These are phyloP conservation scores for Artemisia tridentata DNA, from an alignment of 129 eudicot genomes.

Conservation along the genomic window DNA sequence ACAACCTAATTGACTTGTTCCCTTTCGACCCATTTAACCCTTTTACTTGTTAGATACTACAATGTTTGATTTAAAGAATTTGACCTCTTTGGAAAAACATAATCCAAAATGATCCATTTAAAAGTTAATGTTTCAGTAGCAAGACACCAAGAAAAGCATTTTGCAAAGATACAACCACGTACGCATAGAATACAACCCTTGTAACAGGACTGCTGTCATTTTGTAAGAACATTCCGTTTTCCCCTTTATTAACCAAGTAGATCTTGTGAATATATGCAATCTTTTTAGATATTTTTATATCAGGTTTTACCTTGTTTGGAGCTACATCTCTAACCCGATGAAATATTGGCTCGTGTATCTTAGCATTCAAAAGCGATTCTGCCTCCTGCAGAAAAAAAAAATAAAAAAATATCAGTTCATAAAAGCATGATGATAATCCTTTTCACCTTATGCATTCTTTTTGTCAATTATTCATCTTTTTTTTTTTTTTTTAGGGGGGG, in stretches of 20 bases:
- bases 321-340: slow-evolving; percentile 98
- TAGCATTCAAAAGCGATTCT: slow-evolving; percentile 66
- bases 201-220: neutral
- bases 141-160: neutral
- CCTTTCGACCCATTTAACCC: neutral
- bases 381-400: slow-evolving; percentile 74
- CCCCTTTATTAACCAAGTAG: neutral
- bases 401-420: neutral
- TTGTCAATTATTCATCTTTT: neutral
- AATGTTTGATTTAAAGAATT: neutral
- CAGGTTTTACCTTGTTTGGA: slow-evolving; percentile 85
- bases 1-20: neutral
- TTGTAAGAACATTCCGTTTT: neutral
- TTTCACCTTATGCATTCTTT: neutral
- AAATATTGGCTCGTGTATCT: slow-evolving; percentile 66
- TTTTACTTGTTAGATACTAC: neutral
- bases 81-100: neutral
- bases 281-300: neutral
- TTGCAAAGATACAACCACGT: neutral
- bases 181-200: neutral
- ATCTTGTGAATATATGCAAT: neutral
- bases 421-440: neutral
- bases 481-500: neutral
- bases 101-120: neutral
- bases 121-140: neutral